Evolutionary conservation across 371 early-diverging fungal genomes (phyloP).

Genomic region (Apophysomyces trapeziformis): DNA sequence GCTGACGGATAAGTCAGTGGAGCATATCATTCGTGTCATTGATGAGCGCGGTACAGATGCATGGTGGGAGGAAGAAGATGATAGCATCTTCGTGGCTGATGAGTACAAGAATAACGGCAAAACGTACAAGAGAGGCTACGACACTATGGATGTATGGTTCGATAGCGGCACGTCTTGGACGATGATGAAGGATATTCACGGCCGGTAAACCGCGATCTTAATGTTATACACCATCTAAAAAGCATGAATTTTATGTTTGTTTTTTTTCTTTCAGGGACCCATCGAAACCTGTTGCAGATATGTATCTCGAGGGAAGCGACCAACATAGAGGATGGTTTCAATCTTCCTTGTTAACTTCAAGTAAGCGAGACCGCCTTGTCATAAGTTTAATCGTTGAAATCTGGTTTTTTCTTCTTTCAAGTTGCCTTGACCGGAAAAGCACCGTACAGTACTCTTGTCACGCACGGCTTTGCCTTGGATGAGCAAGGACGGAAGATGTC

Average conservation of each 20-base stretch:
- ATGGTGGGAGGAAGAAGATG: constrained; percentile 82
- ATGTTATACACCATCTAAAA: not conserved
- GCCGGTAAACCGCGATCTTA: constrained; percentile 1
- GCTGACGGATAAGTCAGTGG: constrained; percentile 66
- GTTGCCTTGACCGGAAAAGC: constrained; percentile 78
- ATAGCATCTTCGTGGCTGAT: constrained; percentile 72
- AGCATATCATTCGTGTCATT: constrained; percentile 70
- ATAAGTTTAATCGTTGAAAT: constrained; percentile 6
- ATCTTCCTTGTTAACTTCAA: constrained; percentile 87
- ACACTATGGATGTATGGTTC: constrained; percentile 97
- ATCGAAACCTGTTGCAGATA: constrained; percentile 70
- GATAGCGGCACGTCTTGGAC: constrained; percentile 94
- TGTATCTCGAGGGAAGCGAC: constrained; percentile 94
- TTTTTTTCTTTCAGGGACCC: constrained; percentile 23
- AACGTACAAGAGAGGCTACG: constrained; percentile 66
- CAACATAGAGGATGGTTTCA: constrained; percentile 99
- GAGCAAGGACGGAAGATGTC: constrained; percentile 93
- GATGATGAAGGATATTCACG: constrained; percentile 46
- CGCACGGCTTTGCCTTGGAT: constrained; percentile 95
- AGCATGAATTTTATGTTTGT: not conserved
- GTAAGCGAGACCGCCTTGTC: constrained; percentile 25
- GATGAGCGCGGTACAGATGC: constrained; percentile 69
- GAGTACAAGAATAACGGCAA: constrained; percentile 60
- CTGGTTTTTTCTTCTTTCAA: constrained; percentile 12
- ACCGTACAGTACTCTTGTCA: constrained; percentile 85